These are phyloP conservation scores for Cercospora citrullina DNA, from an alignment of 2,329 filamentous ascomycete species.

Conservation along the genomic window DNA sequence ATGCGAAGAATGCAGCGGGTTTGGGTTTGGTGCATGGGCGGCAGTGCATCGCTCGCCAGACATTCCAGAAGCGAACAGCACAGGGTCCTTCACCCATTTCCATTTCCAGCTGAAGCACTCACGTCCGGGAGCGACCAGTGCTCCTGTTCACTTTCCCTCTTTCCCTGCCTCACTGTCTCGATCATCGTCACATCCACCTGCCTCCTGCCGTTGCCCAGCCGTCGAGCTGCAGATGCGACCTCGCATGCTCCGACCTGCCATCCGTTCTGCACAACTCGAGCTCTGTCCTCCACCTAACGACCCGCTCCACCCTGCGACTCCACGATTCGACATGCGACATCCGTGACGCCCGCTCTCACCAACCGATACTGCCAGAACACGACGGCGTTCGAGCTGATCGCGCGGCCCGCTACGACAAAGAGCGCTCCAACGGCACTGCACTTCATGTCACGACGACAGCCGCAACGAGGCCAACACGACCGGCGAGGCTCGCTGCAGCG, in stretches of 20 bases:
- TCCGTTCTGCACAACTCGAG: background rate
- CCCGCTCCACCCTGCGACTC: background rate
- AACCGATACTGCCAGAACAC: background rate
- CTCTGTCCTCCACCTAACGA: background rate
- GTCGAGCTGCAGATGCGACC: background rate
- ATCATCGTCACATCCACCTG: background rate
- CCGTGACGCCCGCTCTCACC: background rate
- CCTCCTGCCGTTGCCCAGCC: background rate
- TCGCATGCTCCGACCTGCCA: background rate
- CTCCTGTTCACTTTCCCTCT: background rate
- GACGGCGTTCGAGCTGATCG: background rate
- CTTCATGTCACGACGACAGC: constrained; percentile 12
- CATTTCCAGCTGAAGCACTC: background rate
- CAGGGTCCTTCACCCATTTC: background rate
- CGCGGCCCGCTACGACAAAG: background rate
- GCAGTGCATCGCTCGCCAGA: background rate
- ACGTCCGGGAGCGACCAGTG: background rate
- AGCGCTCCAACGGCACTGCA: background rate
- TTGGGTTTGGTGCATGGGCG: background rate
- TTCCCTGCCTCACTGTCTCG: background rate
- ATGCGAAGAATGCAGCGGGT: background rate
- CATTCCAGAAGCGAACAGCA: background rate
- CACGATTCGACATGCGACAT: background rate
- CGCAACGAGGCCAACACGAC: background rate
- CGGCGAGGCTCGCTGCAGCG: constrained; percentile 6